These are phyloP conservation scores for Rhizophora mangle DNA, from an alignment of 345 rosid species.

Conservation along the genomic window DNA sequence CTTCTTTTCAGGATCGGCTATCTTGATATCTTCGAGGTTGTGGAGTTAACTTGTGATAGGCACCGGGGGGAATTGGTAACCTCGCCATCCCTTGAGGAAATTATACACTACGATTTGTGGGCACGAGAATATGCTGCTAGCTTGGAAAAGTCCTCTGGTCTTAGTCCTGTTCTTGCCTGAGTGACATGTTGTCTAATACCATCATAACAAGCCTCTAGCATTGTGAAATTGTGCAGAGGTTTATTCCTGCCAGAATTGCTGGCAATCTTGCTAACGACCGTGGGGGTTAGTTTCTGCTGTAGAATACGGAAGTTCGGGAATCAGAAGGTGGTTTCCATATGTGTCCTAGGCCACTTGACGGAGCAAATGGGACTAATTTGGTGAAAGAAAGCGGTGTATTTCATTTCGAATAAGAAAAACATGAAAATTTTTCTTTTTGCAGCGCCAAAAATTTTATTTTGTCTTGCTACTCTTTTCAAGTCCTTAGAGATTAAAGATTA, in stretches of 20 bases:
- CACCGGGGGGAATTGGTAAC: slow-evolving; percentile 67
- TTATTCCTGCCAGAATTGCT: slow-evolving; percentile 6
- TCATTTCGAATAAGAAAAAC: background rate
- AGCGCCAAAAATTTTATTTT: background rate
- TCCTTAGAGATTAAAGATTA: background rate
- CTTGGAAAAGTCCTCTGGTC: slow-evolving; percentile 43
- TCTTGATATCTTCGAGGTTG: slow-evolving; percentile 87
- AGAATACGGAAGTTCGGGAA: too few species aligned
- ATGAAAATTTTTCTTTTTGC: background rate
- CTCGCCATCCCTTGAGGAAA: slow-evolving; percentile 80
- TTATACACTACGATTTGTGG: slow-evolving; percentile 85
- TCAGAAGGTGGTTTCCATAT: too few species aligned
- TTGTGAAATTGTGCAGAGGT: background rate
- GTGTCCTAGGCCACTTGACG: background rate
- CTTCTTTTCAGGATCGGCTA: slow-evolving; percentile 64
- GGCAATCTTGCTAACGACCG: background rate
- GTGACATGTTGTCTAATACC: background rate
- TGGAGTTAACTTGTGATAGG: slow-evolving; percentile 75
- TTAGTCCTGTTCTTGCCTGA: slow-evolving; percentile 50
- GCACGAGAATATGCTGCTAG: slow-evolving; percentile 69
- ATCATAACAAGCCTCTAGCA: background rate
- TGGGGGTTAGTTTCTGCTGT: slow-evolving; percentile 3
- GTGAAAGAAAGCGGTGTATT: background rate
- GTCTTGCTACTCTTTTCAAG: background rate
- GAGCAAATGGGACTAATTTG: background rate